Percentiles rank a stretch among this genome's conserved stretches.
phyloP scores from a whole-genome alignment of 768 basidiomycete genomes.

The Trametes punicea region DNA sequence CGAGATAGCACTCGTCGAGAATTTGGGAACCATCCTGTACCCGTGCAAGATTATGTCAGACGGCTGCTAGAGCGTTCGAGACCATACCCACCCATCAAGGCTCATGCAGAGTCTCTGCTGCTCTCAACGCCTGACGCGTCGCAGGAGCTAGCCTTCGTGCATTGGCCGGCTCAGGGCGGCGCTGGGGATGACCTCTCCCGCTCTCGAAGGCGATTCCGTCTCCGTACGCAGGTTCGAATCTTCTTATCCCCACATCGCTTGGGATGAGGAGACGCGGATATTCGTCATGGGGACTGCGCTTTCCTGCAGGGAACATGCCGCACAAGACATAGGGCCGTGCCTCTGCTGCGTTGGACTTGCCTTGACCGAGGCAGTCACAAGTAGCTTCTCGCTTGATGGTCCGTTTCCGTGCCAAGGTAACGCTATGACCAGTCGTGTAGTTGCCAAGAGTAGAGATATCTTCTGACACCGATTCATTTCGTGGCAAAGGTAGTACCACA shows the following conservation, averaged over 20 bases:
- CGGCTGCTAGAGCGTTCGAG: neutral
- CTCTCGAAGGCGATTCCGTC: neutral
- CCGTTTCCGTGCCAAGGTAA: too few species aligned
- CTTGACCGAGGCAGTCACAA: neutral
- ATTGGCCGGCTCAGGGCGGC: neutral
- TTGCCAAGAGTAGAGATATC: too few species aligned
- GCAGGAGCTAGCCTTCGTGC: neutral
- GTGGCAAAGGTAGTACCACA: too few species aligned
- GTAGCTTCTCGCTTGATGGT: neutral
- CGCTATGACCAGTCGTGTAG: too few species aligned
- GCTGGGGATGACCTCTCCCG: neutral
- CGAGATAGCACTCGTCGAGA: neutral
- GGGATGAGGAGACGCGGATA: neutral
- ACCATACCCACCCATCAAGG: slow-evolving; percentile 3
- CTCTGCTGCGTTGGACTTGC: slow-evolving; percentile 4
- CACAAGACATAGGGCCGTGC: neutral
- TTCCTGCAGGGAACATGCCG: neutral
- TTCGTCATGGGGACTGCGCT: neutral
- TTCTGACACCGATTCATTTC: too few species aligned
- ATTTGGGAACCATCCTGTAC: neutral
- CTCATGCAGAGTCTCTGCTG: neutral
- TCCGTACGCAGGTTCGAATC: slow-evolving; percentile 1
- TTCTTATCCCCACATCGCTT: neutral
- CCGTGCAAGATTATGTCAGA: neutral
- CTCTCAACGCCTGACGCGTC: neutral